Percentiles rank a stretch among this genome's conserved stretches.
Evolutionary conservation across 768 basidiomycete species (phyloP).

Genomic region (Tephrocybe sp.): DNA sequence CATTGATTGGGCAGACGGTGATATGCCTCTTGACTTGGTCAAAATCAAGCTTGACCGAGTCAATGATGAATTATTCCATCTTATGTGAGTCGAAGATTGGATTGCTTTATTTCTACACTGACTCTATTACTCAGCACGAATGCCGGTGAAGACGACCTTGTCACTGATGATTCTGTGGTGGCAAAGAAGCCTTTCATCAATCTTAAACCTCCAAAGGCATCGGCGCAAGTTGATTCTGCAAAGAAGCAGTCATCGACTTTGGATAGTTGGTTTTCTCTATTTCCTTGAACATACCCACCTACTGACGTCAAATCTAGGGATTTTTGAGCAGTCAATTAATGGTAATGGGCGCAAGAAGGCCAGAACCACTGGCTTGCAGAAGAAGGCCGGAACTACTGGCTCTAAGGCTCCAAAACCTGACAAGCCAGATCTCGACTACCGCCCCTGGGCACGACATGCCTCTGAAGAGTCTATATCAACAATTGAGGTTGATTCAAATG

Average conservation of each 20-base stretch:
- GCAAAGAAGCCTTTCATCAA: not conserved
- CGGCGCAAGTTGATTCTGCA: no score
- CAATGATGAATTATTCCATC: not conserved
- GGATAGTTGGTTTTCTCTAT: no score
- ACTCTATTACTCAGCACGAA: not conserved
- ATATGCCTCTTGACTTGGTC: slow-evolving; percentile 7
- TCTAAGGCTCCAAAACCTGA: not conserved
- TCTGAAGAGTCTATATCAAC: slow-evolving; percentile 3
- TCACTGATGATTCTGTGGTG: not conserved
- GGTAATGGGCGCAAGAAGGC: not conserved
- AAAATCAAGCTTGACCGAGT: slow-evolving; percentile 9
- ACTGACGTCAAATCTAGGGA: no score
- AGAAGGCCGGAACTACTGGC: no score
- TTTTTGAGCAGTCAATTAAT: not conserved
- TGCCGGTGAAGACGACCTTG: slow-evolving; percentile 1
- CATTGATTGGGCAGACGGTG: slow-evolving; percentile 7
- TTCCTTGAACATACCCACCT: no score
- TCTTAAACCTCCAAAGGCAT: no score
- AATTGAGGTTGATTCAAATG: not conserved
- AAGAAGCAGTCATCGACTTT: no score
- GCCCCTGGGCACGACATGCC: not conserved
- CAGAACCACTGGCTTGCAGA: not conserved
- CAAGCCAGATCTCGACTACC: slow-evolving; percentile 1
- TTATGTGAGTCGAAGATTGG: slow-evolving; percentile 2
- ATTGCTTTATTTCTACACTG: not conserved